phyloP scores from a whole-genome alignment of 192 early-diverging fungal species.

The Podila clonocystis region DNA sequence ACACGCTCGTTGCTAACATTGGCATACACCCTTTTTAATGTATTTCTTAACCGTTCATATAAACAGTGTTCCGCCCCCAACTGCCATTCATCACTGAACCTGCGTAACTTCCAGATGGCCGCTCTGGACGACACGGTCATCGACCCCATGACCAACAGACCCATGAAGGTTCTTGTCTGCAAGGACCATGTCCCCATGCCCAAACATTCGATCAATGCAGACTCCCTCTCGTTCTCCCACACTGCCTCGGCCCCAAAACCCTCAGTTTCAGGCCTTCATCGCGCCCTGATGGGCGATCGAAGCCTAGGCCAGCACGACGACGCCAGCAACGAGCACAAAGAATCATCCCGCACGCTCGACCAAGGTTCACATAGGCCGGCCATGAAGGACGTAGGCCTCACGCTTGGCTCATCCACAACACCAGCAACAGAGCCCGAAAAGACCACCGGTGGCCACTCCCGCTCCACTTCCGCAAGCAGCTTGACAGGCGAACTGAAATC shows the following conservation, averaged over 20 bases:
- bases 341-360: slow-evolving; percentile 32
- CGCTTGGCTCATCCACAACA: background rate
- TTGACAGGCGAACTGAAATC: background rate
- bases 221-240: slow-evolving; percentile 26
- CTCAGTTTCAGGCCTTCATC: slow-evolving; percentile 22
- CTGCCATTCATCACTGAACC: slow-evolving; percentile 21
- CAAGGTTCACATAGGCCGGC: slow-evolving; percentile 27
- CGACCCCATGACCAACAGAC: slow-evolving; percentile 17
- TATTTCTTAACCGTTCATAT: background rate
- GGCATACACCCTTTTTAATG: background rate
- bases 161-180: slow-evolving; percentile 41
- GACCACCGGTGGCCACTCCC: background rate
- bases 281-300: slow-evolving; percentile 33
- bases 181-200: slow-evolving; percentile 48
- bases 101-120: slow-evolving; percentile 37
- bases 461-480: background rate
- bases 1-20: background rate
- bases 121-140: slow-evolving; percentile 19
- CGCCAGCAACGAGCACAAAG: background rate
- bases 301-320: background rate
- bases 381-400: background rate
- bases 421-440: background rate
- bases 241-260: slow-evolving; percentile 31
- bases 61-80: slow-evolving; percentile 26
- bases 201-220: slow-evolving; percentile 10